Evolutionary conservation across 129 eudicot species (phyloP).

Genomic region (Scalesia atractyloides): DNA sequence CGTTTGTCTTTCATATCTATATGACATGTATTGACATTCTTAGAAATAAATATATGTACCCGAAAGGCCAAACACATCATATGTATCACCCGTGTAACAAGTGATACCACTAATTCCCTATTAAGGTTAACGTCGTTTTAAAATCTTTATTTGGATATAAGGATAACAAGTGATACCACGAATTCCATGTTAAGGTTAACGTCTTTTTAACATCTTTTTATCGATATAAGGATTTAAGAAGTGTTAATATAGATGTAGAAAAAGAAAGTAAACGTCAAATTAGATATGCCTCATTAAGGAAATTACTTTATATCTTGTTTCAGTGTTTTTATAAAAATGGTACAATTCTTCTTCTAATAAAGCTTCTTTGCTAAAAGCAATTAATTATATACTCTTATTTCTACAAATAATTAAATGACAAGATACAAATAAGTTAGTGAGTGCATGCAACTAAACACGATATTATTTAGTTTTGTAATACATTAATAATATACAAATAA

Average conservation of each 20-base stretch:
- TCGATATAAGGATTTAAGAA: neutral
- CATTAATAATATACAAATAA: neutral
- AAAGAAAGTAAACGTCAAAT: neutral
- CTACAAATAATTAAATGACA: neutral
- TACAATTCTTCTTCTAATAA: neutral
- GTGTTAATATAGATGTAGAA: neutral
- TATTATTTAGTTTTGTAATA: neutral
- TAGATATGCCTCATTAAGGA: neutral
- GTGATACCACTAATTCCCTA: neutral
- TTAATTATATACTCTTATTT: neutral
- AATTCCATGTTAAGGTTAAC: neutral
- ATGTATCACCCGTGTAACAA: neutral
- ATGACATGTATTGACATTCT: no score
- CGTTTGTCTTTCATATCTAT: no score
- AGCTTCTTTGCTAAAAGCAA: neutral
- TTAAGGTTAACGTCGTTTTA: no score
- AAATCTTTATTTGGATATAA: no score
- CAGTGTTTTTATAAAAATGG: neutral
- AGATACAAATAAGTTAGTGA: neutral
- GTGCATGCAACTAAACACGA: neutral
- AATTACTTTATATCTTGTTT: neutral
- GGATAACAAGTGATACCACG: neutral
- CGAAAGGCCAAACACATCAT: no score
- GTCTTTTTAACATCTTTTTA: neutral
- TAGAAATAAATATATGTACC: no score